Conservation (phyloP, 805 yeast species). For the Kodamaea jinghongensis region DNA sequence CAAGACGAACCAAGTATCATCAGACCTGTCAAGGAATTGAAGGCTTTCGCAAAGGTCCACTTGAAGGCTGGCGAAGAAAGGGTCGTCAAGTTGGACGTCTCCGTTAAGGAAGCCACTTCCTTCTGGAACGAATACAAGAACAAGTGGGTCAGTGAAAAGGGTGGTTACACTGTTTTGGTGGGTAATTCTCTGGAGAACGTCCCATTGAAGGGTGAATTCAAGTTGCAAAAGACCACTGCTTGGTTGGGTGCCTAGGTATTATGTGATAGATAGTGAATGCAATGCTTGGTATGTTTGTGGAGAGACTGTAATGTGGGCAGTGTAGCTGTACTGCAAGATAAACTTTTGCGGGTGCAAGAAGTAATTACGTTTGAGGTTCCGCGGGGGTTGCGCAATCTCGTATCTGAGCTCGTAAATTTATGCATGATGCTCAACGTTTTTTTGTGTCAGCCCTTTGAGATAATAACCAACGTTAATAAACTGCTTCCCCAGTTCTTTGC, state of each 20-base stretch:
- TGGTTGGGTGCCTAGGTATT: constrained; percentile 6
- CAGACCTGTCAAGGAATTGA: constrained; percentile 59
- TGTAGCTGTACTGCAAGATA: too few species aligned
- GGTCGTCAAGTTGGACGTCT: constrained; percentile 33
- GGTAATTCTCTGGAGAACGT: constrained; percentile 27
- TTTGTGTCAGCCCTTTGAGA: too few species aligned
- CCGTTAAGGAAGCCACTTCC: constrained; percentile 50
- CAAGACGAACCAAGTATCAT: constrained; percentile 36
- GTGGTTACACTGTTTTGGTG: constrained; percentile 47
- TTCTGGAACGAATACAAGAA: constrained; percentile 49
- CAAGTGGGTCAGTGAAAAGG: constrained; percentile 53
- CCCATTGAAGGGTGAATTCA: constrained; percentile 5
- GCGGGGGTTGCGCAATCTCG: too few species aligned
- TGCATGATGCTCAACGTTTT: too few species aligned
- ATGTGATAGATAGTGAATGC: too few species aligned
- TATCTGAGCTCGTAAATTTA: too few species aligned
- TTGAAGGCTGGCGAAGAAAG: constrained; percentile 44
- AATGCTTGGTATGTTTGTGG: too few species aligned
- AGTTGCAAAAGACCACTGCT: constrained; percentile 1
- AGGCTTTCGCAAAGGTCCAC: constrained; percentile 51
- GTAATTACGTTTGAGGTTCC: too few species aligned
- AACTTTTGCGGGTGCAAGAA: too few species aligned
- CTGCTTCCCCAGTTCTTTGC: too few species aligned
- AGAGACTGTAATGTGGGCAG: too few species aligned
- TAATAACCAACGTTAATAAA: too few species aligned